Evolutionary conservation across 805 yeast genomes (phyloP).

Genomic region (Spathaspora girioi): DNA sequence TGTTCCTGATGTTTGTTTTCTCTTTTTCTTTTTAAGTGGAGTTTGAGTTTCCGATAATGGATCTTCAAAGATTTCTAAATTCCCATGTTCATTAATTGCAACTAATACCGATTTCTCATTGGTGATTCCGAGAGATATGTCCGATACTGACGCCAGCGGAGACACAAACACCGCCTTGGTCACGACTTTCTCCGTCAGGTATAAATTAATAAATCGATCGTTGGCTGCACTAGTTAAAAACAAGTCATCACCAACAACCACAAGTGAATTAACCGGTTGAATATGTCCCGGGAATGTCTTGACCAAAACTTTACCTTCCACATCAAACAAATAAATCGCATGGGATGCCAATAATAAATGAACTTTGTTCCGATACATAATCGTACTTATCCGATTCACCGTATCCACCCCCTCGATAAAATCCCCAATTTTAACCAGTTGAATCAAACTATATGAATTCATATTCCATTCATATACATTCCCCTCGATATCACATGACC

Average conservation of each 20-base stretch:
- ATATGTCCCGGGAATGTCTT: conserved; percentile 74
- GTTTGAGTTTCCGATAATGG: conserved; percentile 36
- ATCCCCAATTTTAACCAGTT: conserved; percentile 42
- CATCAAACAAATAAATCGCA: conserved; percentile 53
- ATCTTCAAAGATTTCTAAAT: conserved; percentile 64
- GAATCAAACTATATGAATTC: conserved; percentile 35
- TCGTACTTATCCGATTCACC: conserved; percentile 27
- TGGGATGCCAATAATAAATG: conserved; percentile 66
- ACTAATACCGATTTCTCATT: conserved; percentile 37
- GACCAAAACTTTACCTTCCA: conserved; percentile 32
- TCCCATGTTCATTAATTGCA: conserved; percentile 72
- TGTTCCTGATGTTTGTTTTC: conserved; percentile 37
- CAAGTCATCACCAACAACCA: conserved; percentile 35
- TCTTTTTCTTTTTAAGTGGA: conserved; percentile 35
- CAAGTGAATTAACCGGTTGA: conserved; percentile 54
- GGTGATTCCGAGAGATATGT: conserved; percentile 36
- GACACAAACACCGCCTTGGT: conserved; percentile 62
- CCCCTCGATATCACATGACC: conserved; percentile 61
- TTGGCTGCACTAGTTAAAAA: conserved; percentile 71
- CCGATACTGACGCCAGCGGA: conserved; percentile 51
- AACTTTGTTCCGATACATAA: conserved; percentile 27
- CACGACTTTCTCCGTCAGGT: conserved; percentile 44
- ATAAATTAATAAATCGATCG: conserved; percentile 79
- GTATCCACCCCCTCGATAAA: conserved; percentile 29
- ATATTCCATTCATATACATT: conserved; percentile 61